Evolutionary conservation across 2,329 filamentous ascomycete species (phyloP).

Genomic region (Colletotrichum eleusines): DNA sequence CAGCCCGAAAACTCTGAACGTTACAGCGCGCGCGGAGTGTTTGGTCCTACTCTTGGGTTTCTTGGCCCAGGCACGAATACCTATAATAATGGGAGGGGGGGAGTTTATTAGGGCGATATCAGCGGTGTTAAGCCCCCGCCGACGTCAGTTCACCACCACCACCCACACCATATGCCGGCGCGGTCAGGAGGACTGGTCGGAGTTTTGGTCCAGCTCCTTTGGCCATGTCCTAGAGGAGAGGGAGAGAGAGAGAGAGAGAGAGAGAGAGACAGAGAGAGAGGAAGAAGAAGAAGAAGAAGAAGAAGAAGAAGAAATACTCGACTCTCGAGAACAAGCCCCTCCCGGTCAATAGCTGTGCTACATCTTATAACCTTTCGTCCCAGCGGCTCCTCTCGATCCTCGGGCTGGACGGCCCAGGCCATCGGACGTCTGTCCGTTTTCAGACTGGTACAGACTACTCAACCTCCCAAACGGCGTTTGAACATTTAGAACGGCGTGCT

Average conservation of each 20-base stretch:
- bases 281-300: no score
- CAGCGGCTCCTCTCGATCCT: conserved; percentile 12
- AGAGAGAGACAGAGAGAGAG: neutral
- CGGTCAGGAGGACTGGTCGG: neutral
- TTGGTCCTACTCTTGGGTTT: conserved; percentile 12
- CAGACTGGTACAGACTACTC: conserved; percentile 11
- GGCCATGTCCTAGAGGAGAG: conserved; percentile 1
- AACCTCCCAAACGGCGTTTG: conserved; percentile 4
- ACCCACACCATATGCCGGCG: neutral
- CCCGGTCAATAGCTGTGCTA: conserved; percentile 13
- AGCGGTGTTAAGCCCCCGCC: neutral
- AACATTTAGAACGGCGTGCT: neutral
- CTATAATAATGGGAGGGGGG: neutral
- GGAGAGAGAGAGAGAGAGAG: no score
- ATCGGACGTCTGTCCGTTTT: conserved; percentile 28
- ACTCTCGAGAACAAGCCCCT: neutral
- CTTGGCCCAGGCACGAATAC: neutral
- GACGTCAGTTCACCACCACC: neutral
- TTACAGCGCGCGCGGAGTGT: conserved; percentile 22
- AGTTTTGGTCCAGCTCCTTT: neutral
- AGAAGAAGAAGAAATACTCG: neutral
- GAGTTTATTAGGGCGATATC: neutral
- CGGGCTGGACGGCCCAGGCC: conserved; percentile 27
- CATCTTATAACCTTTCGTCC: conserved; percentile 8
- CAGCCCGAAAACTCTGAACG: conserved; percentile 35